Evolutionary conservation across 1,284 basidiomycete genomes (phyloP).

Genomic region (Melampsora occidentalis): DNA sequence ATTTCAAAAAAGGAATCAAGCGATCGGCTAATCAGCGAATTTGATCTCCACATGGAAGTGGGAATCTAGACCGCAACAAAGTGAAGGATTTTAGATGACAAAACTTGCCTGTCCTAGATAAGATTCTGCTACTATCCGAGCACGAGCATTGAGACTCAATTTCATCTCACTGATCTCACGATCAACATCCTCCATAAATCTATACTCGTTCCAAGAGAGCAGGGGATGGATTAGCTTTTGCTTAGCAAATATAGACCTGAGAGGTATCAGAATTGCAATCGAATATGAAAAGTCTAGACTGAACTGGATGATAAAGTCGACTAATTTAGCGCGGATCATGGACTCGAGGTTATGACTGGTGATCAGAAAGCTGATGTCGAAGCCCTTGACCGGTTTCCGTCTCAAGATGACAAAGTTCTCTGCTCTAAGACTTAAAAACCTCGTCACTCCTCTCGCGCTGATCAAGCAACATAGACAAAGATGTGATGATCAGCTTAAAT

Average conservation of each 20-base stretch:
- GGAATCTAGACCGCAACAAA: not conserved
- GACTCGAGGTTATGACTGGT: constrained; percentile 95
- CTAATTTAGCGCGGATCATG: constrained; percentile 99
- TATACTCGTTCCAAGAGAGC: constrained; percentile 51
- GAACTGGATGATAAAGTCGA: constrained; percentile 98
- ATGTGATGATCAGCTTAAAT: not conserved
- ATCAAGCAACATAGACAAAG: not conserved
- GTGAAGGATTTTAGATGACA: not conserved
- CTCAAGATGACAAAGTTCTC: constrained; percentile 95
- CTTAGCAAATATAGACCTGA: not conserved
- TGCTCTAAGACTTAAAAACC: constrained; percentile 98
- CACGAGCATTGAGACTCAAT: constrained; percentile 80
- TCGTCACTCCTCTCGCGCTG: constrained; percentile 83
- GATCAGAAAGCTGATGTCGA: constrained; percentile 97
- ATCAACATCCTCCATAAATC: constrained; percentile 56
- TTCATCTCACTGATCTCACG: constrained; percentile 64
- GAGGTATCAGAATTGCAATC: not conserved
- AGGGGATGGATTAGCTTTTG: not conserved
- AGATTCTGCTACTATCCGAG: constrained; percentile 88
- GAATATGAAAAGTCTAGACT: constrained; percentile 25
- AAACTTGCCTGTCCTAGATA: constrained; percentile 47
- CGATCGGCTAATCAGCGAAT: too few relatives aligned
- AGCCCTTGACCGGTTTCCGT: constrained; percentile 91
- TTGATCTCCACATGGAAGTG: too few relatives aligned
- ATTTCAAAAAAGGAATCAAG: too few relatives aligned